Percentiles rank a stretch among this genome's conserved stretches.
Conservation (phyloP, 306 rosid genomes). For the Rubus idaeus region DNA sequence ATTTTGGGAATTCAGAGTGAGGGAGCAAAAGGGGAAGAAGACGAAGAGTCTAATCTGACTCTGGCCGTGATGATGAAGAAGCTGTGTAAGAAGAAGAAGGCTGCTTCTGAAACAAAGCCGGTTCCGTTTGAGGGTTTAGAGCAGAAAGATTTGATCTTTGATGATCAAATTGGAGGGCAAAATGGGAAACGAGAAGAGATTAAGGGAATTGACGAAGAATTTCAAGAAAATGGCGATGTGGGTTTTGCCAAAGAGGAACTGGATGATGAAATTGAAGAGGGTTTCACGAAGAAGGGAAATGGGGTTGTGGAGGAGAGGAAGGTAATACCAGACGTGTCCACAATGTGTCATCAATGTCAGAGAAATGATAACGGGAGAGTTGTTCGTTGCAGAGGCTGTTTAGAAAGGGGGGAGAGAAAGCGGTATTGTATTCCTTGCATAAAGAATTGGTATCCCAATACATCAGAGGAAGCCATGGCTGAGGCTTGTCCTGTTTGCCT, state of each 20-base stretch:
- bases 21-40: too few relatives aligned
- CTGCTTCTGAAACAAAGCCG: too few relatives aligned
- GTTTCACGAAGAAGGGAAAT: too few relatives aligned
- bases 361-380: constrained; percentile 78
- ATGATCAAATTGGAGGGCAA: background rate
- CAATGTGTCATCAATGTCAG: constrained; percentile 93
- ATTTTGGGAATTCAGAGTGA: background rate
- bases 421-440: constrained; percentile 61
- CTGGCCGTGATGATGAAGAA: background rate
- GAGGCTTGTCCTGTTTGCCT: constrained; percentile 69
- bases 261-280: too few relatives aligned
- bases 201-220: too few relatives aligned
- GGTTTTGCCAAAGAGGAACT: too few relatives aligned
- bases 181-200: too few relatives aligned
- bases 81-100: background rate
- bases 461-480: constrained; percentile 48
- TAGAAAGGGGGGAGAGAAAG: constrained; percentile 37
- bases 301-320: background rate
- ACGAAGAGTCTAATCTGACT: background rate
- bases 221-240: too few relatives aligned
- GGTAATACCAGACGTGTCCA: constrained; percentile 22
- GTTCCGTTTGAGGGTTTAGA: too few relatives aligned
- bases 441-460: constrained; percentile 59
- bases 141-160: background rate
- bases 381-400: constrained; percentile 42